Base-by-base conservation (phyloP, 176 grass and related monocot species). In the Carex parvula region DNA sequence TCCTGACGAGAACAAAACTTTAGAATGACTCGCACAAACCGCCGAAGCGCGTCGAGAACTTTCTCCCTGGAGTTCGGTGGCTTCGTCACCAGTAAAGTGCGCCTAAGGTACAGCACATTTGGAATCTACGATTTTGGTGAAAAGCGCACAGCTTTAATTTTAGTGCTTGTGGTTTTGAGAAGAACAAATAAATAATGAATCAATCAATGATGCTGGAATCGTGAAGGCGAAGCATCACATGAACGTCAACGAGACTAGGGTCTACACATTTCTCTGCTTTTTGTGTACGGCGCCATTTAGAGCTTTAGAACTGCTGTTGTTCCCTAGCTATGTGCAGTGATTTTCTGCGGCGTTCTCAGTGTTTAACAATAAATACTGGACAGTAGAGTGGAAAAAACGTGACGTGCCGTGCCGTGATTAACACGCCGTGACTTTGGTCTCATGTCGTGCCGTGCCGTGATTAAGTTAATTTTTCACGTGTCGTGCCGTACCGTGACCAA, bases 241-340 rank as follows among this genome's bases (percentile, higher is more conserved):
- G 55, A 50, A 5, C 18, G 70, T 76, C 72, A 76, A 76, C 70
- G 44, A 52, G 9, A 3, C 7, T 13, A 10, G 26, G 15, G 46
- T n/a, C 32, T 44, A 50, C 50, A 24, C 39, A 14, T 22, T 74
- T 74, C 70, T 74, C 70, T 74, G 70, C 20, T 74, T 74, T 74
- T 52, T 26, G 42, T 74, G 69, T 72, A 74, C 42, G 70, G 70
- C 21, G 9, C 18, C 70, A 74, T 74, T 74, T 73, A 22, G 20
- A 64, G 14, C 70, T 24, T 74, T 74, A 44, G 70, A 74, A 74
- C 11, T 26, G 70, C 18, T 6, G n/a, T 74, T 74, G 70, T 74
- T 74, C 70, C 42, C 21, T 74, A 52, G 1, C 3, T 9, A 50
- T 59, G 15, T 60, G 17, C 18, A 7, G 70, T 15, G 44, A 42